These are phyloP conservation scores for Penicillium sp. DNA, from an alignment of 2,329 filamentous ascomycete species.

Conservation along the genomic window DNA sequence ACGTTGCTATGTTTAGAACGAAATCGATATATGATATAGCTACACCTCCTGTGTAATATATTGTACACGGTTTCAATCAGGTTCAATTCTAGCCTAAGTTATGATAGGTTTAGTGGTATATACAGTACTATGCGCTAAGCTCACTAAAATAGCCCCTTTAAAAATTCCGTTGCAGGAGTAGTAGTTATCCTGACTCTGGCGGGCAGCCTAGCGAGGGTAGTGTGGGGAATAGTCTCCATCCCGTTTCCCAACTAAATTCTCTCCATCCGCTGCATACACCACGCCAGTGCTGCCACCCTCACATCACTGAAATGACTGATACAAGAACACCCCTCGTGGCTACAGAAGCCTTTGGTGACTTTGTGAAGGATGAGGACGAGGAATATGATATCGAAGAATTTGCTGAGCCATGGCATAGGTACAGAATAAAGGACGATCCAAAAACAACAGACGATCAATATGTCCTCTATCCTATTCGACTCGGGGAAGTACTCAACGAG, in stretches of 20 bases:
- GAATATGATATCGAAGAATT: conserved; percentile 18
- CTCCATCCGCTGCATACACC: no score
- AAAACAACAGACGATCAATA: conserved; percentile 2
- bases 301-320: neutral
- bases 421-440: conserved; percentile 8
- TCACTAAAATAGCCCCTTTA: no score
- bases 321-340: neutral
- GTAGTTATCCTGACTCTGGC: no score
- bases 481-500: conserved; percentile 22
- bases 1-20: conserved; percentile 8
- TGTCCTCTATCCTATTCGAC: conserved; percentile 19
- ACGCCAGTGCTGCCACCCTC: neutral
- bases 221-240: no score
- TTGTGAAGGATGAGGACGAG: conserved; percentile 17
- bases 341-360: conserved; percentile 14
- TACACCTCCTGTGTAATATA: no score
- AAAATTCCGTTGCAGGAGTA: no score
- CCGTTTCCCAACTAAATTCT: no score
- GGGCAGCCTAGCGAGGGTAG: no score
- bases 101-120: no score
- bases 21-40: conserved; percentile 5
- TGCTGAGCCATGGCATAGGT: conserved; percentile 21
- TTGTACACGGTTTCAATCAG: no score
- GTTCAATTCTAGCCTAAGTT: no score
- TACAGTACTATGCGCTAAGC: no score